Evolutionary conservation across 2,329 filamentous ascomycete genomes (phyloP).

Genomic region (Stylonectria norvegica): DNA sequence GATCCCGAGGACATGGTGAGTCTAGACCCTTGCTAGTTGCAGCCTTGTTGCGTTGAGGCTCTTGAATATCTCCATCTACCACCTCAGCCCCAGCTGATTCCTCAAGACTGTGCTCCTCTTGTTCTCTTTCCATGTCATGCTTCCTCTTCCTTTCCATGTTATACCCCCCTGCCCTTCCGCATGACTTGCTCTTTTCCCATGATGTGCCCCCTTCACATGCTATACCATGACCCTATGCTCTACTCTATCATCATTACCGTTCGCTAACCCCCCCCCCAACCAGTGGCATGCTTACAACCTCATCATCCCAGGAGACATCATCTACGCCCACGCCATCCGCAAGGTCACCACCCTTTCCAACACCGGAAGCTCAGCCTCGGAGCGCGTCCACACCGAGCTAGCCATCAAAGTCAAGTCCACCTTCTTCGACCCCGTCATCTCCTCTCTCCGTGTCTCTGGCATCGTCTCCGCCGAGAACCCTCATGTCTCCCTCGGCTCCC

Average conservation of each 20-base stretch:
- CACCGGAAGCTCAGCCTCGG: conserved; percentile 48
- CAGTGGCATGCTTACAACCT: conserved; percentile 62
- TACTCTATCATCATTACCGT: not conserved
- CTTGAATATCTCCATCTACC: conserved; percentile 1
- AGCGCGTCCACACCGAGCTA: conserved; percentile 56
- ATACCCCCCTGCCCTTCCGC: not conserved
- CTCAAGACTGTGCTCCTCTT: conserved; percentile 7
- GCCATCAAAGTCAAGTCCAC: conserved; percentile 55
- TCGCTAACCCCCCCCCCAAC: not conserved
- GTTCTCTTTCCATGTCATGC: conserved; percentile 9
- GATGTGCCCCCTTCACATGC: not conserved
- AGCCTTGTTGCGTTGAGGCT: conserved; percentile 5
- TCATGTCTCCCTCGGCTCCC: conserved; percentile 51
- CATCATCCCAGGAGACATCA: conserved; percentile 50
- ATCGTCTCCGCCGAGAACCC: conserved; percentile 51
- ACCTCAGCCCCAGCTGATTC: conserved; percentile 5
- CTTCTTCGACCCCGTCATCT: conserved; percentile 55
- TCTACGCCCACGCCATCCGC: conserved; percentile 54
- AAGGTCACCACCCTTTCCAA: conserved; percentile 50
- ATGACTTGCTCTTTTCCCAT: not conserved
- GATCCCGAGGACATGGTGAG: conserved; percentile 47
- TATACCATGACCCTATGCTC: not conserved
- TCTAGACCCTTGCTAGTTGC: conserved; percentile 6
- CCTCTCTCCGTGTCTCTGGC: conserved; percentile 55
- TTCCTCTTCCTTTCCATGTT: not conserved